A percentile compares a stretch with the other conserved stretches of the same genome.
Evolutionary conservation across 805 yeast species (phyloP).

Genomic region (Saturnispora mendoncae): DNA sequence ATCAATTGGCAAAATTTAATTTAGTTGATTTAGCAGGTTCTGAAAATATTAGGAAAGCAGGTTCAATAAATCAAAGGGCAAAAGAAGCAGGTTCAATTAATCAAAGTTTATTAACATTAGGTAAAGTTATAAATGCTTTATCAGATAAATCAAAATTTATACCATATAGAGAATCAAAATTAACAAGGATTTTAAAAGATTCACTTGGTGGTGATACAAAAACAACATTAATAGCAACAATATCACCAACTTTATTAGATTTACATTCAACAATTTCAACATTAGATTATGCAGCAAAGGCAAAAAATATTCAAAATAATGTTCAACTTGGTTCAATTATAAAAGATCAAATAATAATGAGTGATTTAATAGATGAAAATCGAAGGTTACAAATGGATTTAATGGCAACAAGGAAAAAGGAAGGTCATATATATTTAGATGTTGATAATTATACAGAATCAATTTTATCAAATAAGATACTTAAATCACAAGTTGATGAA

Average conservation of each 20-base stretch:
- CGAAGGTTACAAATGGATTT: conserved; percentile 42
- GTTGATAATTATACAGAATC: conserved; percentile 48
- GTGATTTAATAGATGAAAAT: conserved; percentile 39
- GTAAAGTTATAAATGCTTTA: conserved; percentile 74
- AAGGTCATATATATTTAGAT: conserved; percentile 53
- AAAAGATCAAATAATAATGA: conserved; percentile 36
- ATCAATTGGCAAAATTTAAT: conserved; percentile 30
- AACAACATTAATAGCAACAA: conserved; percentile 80
- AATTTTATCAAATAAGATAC: conserved; percentile 39
- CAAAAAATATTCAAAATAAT: conserved; percentile 42
- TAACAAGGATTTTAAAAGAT: conserved; percentile 67
- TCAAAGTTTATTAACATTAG: conserved; percentile 78
- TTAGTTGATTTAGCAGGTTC: conserved; percentile 94
- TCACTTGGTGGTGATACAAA: conserved; percentile 82
- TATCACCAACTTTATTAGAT: conserved; percentile 53
- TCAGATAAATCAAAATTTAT: conserved; percentile 63
- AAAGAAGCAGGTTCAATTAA: conserved; percentile 92
- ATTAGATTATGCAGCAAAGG: conserved; percentile 48
- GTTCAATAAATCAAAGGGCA: conserved; percentile 79
- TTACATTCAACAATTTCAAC: conserved; percentile 45
- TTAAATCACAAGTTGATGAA: conserved; percentile 43
- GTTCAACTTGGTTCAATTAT: conserved; percentile 41
- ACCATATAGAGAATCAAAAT: conserved; percentile 70
- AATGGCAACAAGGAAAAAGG: conserved; percentile 50
- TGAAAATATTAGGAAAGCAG: conserved; percentile 80